Base-by-base conservation (phyloP, 176 grass and related monocot species). In the Oropetium thomaeum region DNA sequence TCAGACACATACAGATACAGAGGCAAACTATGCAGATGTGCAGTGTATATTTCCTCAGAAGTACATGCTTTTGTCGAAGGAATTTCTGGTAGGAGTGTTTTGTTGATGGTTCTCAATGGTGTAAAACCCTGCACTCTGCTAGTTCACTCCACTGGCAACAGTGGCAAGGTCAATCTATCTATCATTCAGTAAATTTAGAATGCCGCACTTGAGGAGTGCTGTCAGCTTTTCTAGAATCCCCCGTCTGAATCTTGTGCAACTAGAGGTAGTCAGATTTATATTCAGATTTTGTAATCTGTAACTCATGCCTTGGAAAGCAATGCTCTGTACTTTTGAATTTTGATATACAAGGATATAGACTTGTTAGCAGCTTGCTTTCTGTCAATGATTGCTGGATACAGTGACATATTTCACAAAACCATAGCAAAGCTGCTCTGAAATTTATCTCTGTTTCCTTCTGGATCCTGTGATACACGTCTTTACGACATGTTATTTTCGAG, bases 31-130 rank as follows among this genome's bases (percentile, higher is more conserved):
- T 42, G 8, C 7, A 17, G 16, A 38, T n/a, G 14, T 55, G 40
- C n/a, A 35, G 54, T 69, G 25, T 25, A 74, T 67, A 73, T 12
- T 71, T 82, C 54, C 64, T 31, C 30, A 59, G 33, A 44, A 13
- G 43, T 8, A 0, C 6, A n/a, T 62, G 8, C 35, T 16, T 48
- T 58, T 17, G 1, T 16, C 17, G 9, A 71, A 48, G 30, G 13
- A 26, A 57, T 75, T 63, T 38, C n/a, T 70, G 3, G 29, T 40
- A 65, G 28, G 27, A 57, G 53, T 16, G 35, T 52, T 51, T 5
- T 12, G 13, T 44, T 68, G 51, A 17, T 29, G 22, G 58, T 31
- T 19, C 25, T 40, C 31, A n/a, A n/a, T 29, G 10, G 1, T 57
- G 28, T 74, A 37, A 62, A 75, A 66, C 27, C 33, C 39, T 5